Conservation (phyloP, 2,329 filamentous ascomycete genomes). For the Pseudogymnoascus sp. region DNA sequence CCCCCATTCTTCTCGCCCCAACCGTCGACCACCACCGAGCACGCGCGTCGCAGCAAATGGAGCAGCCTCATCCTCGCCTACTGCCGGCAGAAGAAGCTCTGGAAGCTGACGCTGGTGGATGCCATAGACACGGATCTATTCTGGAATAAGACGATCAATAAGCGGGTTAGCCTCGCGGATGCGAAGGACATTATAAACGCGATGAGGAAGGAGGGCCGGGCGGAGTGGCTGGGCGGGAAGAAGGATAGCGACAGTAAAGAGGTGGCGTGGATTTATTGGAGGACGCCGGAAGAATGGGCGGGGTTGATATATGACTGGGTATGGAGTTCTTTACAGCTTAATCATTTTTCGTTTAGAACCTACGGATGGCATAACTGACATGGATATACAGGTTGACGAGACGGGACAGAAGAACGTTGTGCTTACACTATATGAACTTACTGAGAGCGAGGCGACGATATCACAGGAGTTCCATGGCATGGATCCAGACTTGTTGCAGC, state of each 20-base stretch:
- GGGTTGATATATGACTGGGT: constrained; percentile 67
- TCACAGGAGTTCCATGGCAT: constrained; percentile 80
- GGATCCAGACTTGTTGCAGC: constrained; percentile 72
- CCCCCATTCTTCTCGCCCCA: constrained; percentile 82
- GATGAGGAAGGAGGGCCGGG: constrained; percentile 51
- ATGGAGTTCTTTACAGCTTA: constrained; percentile 1
- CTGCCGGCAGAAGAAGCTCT: constrained; percentile 66
- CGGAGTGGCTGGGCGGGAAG: constrained; percentile 53
- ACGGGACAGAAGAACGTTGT: constrained; percentile 86
- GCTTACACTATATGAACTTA: constrained; percentile 85
- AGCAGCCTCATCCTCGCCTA: constrained; percentile 76
- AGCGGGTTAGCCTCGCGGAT: constrained; percentile 43
- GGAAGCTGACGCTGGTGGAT: constrained; percentile 61
- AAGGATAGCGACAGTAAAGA: constrained; percentile 36
- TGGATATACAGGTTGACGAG: constrained; percentile 49
- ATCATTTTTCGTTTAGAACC: background rate
- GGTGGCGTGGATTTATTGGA: constrained; percentile 74
- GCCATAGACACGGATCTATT: constrained; percentile 51
- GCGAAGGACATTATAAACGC: constrained; percentile 51
- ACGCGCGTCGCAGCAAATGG: constrained; percentile 78
- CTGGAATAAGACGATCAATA: constrained; percentile 46
- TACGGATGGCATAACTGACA: background rate
- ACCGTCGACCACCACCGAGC: constrained; percentile 62
- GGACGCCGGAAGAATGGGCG: constrained; percentile 85
- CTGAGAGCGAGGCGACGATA: constrained; percentile 72